Base-by-base conservation (phyloP, 176 grass and related monocot genomes). In the Tuctoria greenei region DNA sequence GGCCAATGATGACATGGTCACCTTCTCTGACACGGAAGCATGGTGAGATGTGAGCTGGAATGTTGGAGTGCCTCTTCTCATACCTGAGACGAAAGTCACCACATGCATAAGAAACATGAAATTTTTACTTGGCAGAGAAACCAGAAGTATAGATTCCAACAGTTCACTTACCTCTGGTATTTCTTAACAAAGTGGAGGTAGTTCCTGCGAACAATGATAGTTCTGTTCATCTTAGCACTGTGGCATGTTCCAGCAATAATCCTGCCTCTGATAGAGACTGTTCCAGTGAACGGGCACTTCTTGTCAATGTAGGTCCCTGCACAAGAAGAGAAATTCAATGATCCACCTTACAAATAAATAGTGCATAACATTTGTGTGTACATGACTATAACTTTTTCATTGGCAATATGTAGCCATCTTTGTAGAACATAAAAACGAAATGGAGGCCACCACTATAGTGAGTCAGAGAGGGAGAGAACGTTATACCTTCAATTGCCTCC, bases 111-210 rank as follows among this genome's bases (percentile, higher is more conserved):
- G 1, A 41, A 18, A 58, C 60, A 64, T 67, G 34, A 39, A 26
- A 39, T 14, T 41, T 16, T 20, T 21, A 45, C 2, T 18, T 25
- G 26, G 4, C n/a, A 31, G 13, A 21, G 13, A 21, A 59, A 56
- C 3, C 4, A 25, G 5, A 1, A 52, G 45, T 12, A 31, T 31
- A 31, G 31, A 3, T 38, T 49, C 1, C 4, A 1, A 44, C 21
- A 24, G 0, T 59, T 58, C 8, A 65, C 60, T 77, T 84, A 78
- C 93, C 93, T 96, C 64, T 92, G 90, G 62, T 96, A 96, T 61
- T 96, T 96, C 79, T 92, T 96, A 8, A 96, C 93, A 42, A 89
- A 96, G 57, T 96, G 93, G 20, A 92, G 93, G 64, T 96, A 96
- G 79, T 96, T 90, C 86, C 93, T 90, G 64, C 93, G 87, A 37